These are phyloP conservation scores for Pleurotus cornucopiae DNA, from an alignment of 768 basidiomycete genomes.

Conservation along the genomic window DNA sequence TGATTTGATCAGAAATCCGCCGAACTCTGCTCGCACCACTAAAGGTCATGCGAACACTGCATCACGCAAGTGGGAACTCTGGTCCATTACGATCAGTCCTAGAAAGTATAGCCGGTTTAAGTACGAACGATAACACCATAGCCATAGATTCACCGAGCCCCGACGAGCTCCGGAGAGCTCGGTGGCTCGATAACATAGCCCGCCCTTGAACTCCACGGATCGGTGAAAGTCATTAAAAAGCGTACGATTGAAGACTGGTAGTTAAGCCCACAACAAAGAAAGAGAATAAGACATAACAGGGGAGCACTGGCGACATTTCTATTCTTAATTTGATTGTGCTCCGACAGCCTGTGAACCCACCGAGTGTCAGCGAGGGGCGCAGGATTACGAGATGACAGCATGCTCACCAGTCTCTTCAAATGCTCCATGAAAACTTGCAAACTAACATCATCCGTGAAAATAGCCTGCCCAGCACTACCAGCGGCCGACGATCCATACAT, in stretches of 20 bases:
- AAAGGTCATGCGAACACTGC: background rate
- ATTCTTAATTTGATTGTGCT: conserved; percentile 57
- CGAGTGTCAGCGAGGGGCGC: background rate
- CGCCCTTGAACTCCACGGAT: no score
- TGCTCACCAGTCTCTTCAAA: conserved; percentile 81
- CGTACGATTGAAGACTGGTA: conserved; percentile 1
- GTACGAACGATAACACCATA: no score
- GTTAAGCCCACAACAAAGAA: background rate
- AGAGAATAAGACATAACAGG: background rate
- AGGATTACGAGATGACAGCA: background rate
- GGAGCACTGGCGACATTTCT: conserved; percentile 5
- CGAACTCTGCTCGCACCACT: background rate
- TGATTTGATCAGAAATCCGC: no score
- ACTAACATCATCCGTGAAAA: conserved; percentile 98
- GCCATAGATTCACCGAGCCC: no score
- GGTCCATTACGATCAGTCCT: background rate
- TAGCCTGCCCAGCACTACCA: conserved; percentile 76
- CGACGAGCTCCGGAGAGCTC: no score
- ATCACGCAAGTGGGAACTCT: background rate
- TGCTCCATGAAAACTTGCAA: conserved; percentile 98
- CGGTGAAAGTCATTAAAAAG: background rate
- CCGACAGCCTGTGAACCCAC: conserved; percentile 49
- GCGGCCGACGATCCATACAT: conserved; percentile 82
- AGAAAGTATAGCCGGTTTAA: no score
- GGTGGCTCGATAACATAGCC: no score